These are phyloP conservation scores for Solanum boliviense DNA, from an alignment of 257 asterid genomes.

Conservation along the genomic window DNA sequence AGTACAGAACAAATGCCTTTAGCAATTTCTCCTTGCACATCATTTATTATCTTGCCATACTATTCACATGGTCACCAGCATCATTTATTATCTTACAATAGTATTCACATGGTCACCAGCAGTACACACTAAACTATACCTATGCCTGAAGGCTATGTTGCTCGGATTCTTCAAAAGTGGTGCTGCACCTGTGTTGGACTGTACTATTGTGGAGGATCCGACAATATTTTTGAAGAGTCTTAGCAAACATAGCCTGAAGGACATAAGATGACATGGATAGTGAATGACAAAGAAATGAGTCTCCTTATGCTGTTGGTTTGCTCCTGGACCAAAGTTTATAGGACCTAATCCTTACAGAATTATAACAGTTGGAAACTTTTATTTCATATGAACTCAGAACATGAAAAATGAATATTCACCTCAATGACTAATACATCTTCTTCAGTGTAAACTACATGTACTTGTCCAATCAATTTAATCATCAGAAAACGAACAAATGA, in stretches of 20 bases:
- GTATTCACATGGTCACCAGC: neutral
- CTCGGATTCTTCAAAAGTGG: neutral
- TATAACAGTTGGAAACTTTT: neutral
- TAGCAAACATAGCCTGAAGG: neutral
- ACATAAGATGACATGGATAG: neutral
- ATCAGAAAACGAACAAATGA: neutral
- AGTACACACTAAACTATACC: neutral
- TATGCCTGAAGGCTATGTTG: neutral
- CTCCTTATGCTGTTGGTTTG: neutral
- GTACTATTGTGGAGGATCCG: neutral
- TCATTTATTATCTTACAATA: neutral
- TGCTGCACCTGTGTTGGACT: neutral
- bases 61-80: neutral
- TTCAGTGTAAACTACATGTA: neutral
- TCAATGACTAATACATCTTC: neutral
- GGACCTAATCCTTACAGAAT: neutral
- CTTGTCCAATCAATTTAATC: neutral
- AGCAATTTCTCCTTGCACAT: neutral
- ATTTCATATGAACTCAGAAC: neutral
- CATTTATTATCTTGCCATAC: neutral
- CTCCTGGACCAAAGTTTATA: neutral
- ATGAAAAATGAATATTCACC: neutral
- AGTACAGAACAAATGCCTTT: neutral
- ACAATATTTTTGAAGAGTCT: neutral
- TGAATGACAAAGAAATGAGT: neutral